Evolutionary conservation across 345 rosid genomes (phyloP).

Genomic region (Erysimum cheiranthoides): DNA sequence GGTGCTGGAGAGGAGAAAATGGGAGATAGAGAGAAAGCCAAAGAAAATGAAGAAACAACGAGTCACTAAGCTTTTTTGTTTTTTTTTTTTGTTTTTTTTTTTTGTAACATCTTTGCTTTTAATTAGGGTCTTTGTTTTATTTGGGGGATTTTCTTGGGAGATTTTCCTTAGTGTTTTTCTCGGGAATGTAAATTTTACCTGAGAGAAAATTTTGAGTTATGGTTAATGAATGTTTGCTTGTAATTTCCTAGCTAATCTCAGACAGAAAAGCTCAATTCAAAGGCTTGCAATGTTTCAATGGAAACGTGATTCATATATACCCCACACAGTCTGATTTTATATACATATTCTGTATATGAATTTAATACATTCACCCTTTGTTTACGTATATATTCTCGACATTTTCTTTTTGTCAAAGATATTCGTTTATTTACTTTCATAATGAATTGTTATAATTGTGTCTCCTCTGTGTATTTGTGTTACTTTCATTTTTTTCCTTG

Average conservation of each 20-base stretch:
- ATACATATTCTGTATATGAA: background rate
- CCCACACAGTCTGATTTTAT: background rate
- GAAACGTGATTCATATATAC: background rate
- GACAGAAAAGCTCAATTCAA: background rate
- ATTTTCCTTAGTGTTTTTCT: conserved; percentile 15
- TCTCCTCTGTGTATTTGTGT: background rate
- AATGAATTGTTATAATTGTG: background rate
- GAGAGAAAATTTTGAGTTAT: conserved; percentile 26
- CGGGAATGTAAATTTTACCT: conserved; percentile 55
- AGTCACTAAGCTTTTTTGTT: conserved; percentile 35
- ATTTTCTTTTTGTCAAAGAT: background rate
- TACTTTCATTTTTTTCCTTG: background rate
- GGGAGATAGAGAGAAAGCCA: conserved; percentile 47
- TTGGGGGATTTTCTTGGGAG: conserved; percentile 14
- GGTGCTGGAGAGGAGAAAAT: conserved; percentile 22
- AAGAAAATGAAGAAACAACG: conserved; percentile 30
- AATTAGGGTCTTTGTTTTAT: background rate
- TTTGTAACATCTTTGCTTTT: background rate
- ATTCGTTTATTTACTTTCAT: background rate
- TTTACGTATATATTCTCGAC: conserved; percentile 25
- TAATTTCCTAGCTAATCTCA: background rate
- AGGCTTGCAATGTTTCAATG: conserved; percentile 1
- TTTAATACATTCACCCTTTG: background rate
- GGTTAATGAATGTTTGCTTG: conserved; percentile 7
- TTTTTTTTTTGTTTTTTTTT: background rate